Conservation (phyloP, 2,329 filamentous ascomycete species). For the Verticillium nubilum region DNA sequence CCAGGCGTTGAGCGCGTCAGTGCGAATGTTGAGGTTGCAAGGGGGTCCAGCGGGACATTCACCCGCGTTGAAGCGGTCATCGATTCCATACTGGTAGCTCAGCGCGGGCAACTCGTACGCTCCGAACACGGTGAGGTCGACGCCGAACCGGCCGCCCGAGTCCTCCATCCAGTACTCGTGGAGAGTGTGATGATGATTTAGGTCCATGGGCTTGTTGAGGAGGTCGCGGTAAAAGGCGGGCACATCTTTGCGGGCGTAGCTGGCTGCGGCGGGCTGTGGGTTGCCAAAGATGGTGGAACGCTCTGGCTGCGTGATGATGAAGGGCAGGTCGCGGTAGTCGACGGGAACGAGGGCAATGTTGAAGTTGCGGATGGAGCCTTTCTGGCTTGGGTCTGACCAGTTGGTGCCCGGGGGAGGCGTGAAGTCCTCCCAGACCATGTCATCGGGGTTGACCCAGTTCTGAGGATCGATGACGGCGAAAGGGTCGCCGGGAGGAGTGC, state of each 20-base stretch:
- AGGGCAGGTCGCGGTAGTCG: constrained; percentile 44
- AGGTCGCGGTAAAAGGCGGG: constrained; percentile 45
- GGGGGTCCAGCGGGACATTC: constrained; percentile 35
- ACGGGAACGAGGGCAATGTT: constrained; percentile 49
- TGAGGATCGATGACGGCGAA: constrained; percentile 46
- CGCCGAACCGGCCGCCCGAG: constrained; percentile 44
- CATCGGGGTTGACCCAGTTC: constrained; percentile 46
- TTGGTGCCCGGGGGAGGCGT: constrained; percentile 37
- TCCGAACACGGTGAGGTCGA: constrained; percentile 47
- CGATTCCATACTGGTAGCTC: constrained; percentile 45
- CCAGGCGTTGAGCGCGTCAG: constrained; percentile 43
- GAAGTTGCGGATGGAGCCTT: constrained; percentile 44
- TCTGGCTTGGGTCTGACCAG: constrained; percentile 38
- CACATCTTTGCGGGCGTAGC: constrained; percentile 33
- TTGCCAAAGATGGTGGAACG: constrained; percentile 45
- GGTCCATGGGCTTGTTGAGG: constrained; percentile 40
- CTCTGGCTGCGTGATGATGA: constrained; percentile 38
- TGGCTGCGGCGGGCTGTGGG: constrained; percentile 31
- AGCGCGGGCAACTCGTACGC: constrained; percentile 41
- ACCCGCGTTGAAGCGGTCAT: constrained; percentile 40
- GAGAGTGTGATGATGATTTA: constrained; percentile 46
- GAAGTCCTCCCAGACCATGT: constrained; percentile 48
- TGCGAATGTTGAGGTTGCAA: constrained; percentile 42
- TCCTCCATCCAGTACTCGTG: constrained; percentile 56
- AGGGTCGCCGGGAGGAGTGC: constrained; percentile 24